Evolutionary conservation across 2,329 filamentous ascomycete species (phyloP).

Genomic region (Domatiomyces globalis): DNA sequence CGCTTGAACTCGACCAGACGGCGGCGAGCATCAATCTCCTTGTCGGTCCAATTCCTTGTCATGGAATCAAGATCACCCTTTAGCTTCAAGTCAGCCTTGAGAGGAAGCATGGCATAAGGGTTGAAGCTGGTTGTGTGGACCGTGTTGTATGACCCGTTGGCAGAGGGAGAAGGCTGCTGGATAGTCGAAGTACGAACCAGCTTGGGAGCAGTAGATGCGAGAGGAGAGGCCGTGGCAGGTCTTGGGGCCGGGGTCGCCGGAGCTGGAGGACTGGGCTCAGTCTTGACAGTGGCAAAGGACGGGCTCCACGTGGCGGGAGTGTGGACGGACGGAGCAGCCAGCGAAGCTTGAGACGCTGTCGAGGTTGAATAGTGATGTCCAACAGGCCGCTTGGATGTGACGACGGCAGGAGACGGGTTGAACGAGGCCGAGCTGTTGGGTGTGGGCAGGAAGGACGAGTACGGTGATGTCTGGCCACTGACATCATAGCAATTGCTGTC

Average conservation of each 20-base stretch:
- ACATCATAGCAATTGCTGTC: conserved; percentile 38
- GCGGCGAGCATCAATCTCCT: conserved; percentile 65
- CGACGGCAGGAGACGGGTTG: conserved; percentile 25
- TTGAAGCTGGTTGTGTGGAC: conserved; percentile 43
- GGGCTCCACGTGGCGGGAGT: conserved; percentile 32
- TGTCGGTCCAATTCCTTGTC: conserved; percentile 66
- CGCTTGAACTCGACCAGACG: conserved; percentile 82
- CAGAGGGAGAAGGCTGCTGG: conserved; percentile 37
- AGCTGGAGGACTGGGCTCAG: conserved; percentile 31
- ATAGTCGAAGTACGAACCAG: conserved; percentile 55
- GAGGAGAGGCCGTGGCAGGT: conserved; percentile 32
- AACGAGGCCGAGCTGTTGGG: conserved; percentile 30
- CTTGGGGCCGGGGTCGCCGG: conserved; percentile 25
- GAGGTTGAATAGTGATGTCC: conserved; percentile 31
- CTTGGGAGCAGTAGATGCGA: conserved; percentile 38
- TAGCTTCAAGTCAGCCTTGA: conserved; percentile 71
- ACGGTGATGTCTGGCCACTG: conserved; percentile 33
- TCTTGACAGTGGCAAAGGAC: conserved; percentile 33
- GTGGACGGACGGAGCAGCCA: conserved; percentile 37
- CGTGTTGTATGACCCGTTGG: conserved; percentile 34
- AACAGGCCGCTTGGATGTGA: conserved; percentile 28
- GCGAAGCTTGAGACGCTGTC: conserved; percentile 27
- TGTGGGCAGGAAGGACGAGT: conserved; percentile 38
- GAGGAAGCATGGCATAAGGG: conserved; percentile 63
- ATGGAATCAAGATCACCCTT: conserved; percentile 73